Evolutionary conservation across 176 grass and related monocot genomes (phyloP).

Genomic region (Avena insularis): DNA sequence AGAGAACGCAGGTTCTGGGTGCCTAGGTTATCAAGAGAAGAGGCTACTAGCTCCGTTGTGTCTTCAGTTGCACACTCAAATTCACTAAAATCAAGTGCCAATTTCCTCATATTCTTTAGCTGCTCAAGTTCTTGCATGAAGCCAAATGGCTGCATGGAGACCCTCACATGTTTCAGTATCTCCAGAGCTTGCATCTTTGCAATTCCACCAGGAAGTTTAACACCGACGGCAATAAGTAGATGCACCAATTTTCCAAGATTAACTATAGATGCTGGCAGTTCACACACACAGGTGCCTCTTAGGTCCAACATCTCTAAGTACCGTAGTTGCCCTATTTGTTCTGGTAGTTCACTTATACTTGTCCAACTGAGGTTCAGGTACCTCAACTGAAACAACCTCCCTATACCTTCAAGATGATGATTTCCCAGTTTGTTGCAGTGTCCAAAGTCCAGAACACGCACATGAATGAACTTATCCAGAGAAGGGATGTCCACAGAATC

Average conservation of each 20-base stretch:
- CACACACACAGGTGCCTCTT: too few relatives aligned
- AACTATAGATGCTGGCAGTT: not conserved
- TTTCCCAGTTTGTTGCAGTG: not conserved
- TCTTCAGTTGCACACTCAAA: too few relatives aligned
- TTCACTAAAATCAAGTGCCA: too few relatives aligned
- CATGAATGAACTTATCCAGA: too few relatives aligned
- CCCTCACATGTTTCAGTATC: not conserved
- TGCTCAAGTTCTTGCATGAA: not conserved
- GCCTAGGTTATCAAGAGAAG: too few relatives aligned
- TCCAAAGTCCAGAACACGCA: too few relatives aligned
- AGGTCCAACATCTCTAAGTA: not conserved
- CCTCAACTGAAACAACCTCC: not conserved
- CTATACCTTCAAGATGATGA: not conserved
- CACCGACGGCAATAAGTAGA: not conserved
- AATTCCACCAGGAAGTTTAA: not conserved
- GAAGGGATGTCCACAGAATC: too few relatives aligned
- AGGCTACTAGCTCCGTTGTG: too few relatives aligned
- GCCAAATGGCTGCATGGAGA: not conserved
- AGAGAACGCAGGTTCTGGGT: too few relatives aligned
- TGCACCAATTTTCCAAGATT: not conserved
- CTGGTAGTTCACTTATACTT: not conserved
- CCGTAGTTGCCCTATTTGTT: not conserved
- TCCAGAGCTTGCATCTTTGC: not conserved
- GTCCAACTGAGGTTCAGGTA: not conserved
- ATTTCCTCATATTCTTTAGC: not conserved